Base-by-base conservation (phyloP, 371 early-diverging fungal species). In the Modicella reniformis region DNA sequence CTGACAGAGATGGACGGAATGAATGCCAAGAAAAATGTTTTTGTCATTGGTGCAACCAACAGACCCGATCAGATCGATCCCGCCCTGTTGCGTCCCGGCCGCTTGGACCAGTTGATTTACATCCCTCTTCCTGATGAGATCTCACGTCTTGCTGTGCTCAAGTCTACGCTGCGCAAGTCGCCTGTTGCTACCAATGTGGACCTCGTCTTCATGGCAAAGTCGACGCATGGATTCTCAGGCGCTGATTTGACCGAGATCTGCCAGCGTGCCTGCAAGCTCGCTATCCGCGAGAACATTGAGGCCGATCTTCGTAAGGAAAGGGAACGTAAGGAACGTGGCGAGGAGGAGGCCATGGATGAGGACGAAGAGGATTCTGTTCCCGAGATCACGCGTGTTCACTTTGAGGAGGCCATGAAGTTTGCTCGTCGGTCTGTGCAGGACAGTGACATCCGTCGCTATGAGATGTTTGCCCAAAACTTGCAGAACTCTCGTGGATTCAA, bases 1-100 rank as follows among this genome's bases (percentile, higher is more conserved):
- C 87, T 99, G 73, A 98, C 99, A 29, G 99, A 99, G 87, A 99
- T 99, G 99, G 99, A 99, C 81, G 99, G 99, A 81, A 99, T 99
- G 99, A 98, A 97, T 79, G 96, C 96, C 68, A 99, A 98, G 89
- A 97, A 99, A 92, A 96, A 98, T 74, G 98, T 98, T n/a, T 97
- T 98, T 81, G 96, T 98, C 62, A 98, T 98, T 85, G 99, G 97
- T 65, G 99, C 99, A 37, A 99, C 99, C 65, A 99, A 99, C 89
- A 90, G 99, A 74, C 99, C 99, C 28, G 99, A 98, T 80, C 95
- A 96, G 83, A 95, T 97, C 65, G 98, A 98, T 84, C 87, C 94
- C 60, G 93, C 99, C 70, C 87, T 98, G 77, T 82, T 99, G 82
- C 91, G 97, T 82, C 99, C 99, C 67, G 99, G 99, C 65, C 97